These are phyloP conservation scores for Gossypioides kirkii DNA, from an alignment of 345 rosid genomes.

Conservation along the genomic window DNA sequence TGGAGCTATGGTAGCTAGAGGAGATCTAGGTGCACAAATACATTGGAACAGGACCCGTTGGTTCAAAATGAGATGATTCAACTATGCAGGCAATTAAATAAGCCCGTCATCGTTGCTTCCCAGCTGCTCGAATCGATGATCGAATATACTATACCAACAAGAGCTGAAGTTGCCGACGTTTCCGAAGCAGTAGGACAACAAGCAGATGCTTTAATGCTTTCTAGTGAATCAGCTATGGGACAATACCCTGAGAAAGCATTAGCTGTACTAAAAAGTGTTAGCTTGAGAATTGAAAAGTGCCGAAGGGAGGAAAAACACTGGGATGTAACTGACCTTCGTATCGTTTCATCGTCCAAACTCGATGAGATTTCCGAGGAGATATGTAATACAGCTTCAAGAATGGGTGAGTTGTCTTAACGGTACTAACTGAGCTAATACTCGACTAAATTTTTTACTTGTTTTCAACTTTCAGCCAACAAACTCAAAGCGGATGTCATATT, in stretches of 20 bases:
- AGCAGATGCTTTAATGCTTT: conserved; percentile 94
- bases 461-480: conserved; percentile 29
- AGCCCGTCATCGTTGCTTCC: conserved; percentile 86
- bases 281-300: conserved; percentile 89
- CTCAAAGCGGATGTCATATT: conserved; percentile 26
- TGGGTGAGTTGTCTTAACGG: conserved; percentile 45
- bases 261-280: conserved; percentile 80
- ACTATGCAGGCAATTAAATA: conserved; percentile 76
- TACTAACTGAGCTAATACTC: neutral
- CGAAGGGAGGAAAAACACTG: conserved; percentile 85
- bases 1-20: conserved; percentile 99
- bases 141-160: conserved; percentile 94
- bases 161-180: conserved; percentile 97
- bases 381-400: conserved; percentile 88
- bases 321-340: conserved; percentile 64
- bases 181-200: conserved; percentile 95
- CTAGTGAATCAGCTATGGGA: conserved; percentile 99
- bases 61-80: conserved; percentile 81
- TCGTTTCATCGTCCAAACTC: conserved; percentile 52
- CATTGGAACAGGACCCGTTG: conserved; percentile 92
- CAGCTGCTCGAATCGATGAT: conserved; percentile 96
- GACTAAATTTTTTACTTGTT: neutral
- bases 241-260: conserved; percentile 93
- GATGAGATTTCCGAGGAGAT: conserved; percentile 81
- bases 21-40: conserved; percentile 94